These are phyloP conservation scores for Histomonas meleagridis DNA, from an alignment of 208 protist genomes.

Conservation along the genomic window DNA sequence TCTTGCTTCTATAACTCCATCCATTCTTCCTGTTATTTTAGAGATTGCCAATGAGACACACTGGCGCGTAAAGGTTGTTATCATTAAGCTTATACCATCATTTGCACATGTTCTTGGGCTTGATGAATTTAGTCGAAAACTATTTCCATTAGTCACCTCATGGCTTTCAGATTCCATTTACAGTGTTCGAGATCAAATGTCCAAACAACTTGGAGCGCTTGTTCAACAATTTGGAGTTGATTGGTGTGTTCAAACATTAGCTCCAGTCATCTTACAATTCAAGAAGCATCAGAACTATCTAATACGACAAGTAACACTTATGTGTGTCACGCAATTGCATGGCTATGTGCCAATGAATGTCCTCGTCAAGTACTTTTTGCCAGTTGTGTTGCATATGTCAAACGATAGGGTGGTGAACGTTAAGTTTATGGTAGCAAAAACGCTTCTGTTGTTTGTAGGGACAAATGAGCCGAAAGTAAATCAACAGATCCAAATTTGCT, in stretches of 20 bases:
- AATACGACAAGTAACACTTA: not conserved
- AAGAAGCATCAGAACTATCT: not conserved
- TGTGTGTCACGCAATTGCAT: not conserved
- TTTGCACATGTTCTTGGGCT: not conserved
- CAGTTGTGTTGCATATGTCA: not conserved
- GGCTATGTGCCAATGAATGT: not conserved
- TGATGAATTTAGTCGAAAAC: not conserved
- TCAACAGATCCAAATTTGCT: not conserved
- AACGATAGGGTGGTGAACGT: not conserved
- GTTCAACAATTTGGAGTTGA: not conserved
- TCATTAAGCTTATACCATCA: conserved; percentile 15
- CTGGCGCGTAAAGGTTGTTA: conserved; percentile 28
- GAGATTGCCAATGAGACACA: conserved; percentile 27
- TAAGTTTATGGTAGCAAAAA: not conserved
- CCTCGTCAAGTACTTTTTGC: not conserved
- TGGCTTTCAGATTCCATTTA: not conserved
- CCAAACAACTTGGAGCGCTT: not conserved
- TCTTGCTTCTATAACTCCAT: not conserved
- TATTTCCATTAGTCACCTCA: not conserved
- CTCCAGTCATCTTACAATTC: conserved; percentile 1
- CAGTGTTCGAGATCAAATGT: not conserved
- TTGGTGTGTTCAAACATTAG: not conserved
- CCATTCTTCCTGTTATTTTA: conserved; percentile 8
- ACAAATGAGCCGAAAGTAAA: not conserved
- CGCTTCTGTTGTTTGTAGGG: not conserved